These are phyloP conservation scores for Hirsutella thompsonii DNA, from an alignment of 2,329 filamentous ascomycete genomes.

Conservation along the genomic window DNA sequence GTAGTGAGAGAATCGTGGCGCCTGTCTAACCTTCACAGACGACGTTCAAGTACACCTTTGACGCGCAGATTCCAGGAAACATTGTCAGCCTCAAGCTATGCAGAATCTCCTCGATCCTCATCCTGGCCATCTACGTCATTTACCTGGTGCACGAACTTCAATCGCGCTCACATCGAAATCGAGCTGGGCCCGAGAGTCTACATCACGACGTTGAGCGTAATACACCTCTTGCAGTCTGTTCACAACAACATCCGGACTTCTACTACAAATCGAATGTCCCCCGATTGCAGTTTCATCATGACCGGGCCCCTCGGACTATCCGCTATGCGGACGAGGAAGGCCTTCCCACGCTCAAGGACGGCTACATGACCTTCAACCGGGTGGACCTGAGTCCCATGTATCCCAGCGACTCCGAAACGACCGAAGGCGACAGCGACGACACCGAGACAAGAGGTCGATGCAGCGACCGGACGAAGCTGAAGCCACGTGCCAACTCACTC, in stretches of 20 bases:
- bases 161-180: conserved; percentile 25
- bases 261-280: neutral
- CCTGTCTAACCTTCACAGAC: conserved; percentile 15
- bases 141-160: conserved; percentile 70
- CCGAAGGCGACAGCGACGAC: conserved; percentile 4
- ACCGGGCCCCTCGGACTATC: conserved; percentile 12
- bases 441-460: neutral
- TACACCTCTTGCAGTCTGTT: neutral
- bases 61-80: conserved; percentile 40
- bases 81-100: conserved; percentile 57
- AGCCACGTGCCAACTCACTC: conserved; percentile 7
- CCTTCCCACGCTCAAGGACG: neutral
- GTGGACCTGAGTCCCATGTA: conserved; percentile 4
- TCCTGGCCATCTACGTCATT: conserved; percentile 57
- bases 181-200: neutral
- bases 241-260: neutral
- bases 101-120: conserved; percentile 62
- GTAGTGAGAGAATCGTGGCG: fast-evolving
- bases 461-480: neutral
- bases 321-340: conserved; percentile 14
- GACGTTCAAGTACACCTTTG: conserved; percentile 38
- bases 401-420: neutral
- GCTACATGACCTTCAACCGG: conserved; percentile 1
- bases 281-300: neutral
- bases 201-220: conserved; percentile 2